These are phyloP conservation scores for Apophysomyces variabilis DNA, from an alignment of 371 early-diverging fungal genomes.

Conservation along the genomic window DNA sequence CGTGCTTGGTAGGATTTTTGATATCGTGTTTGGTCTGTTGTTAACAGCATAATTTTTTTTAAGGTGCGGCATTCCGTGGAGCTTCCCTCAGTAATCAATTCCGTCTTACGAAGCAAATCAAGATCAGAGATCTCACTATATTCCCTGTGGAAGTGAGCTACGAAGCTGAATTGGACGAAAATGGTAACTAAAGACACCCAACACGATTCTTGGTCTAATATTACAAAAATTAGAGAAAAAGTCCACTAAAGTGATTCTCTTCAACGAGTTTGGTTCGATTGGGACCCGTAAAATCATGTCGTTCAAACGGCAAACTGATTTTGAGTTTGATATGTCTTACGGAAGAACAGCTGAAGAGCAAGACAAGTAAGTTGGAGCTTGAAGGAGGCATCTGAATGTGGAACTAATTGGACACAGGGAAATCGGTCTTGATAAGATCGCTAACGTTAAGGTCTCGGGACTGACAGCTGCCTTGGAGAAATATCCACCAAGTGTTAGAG, in stretches of 20 bases:
- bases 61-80: slow-evolving; percentile 88
- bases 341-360: slow-evolving; percentile 44
- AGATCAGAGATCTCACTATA: slow-evolving; percentile 80
- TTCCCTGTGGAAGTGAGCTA: slow-evolving; percentile 81
- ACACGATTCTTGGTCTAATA: slow-evolving; percentile 2
- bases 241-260: slow-evolving; percentile 60
- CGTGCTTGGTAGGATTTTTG: slow-evolving; percentile 69
- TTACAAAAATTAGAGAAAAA: slow-evolving; percentile 15
- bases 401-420: slow-evolving; percentile 13
- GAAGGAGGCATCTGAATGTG: neutral
- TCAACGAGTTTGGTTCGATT: slow-evolving; percentile 65
- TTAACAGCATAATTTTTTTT: neutral
- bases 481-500: slow-evolving; percentile 56
- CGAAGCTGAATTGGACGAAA: slow-evolving; percentile 56
- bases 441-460: slow-evolving; percentile 71
- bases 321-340: slow-evolving; percentile 76
- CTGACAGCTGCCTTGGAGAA: slow-evolving; percentile 71
- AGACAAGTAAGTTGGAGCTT: slow-evolving; percentile 34
- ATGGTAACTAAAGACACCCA: slow-evolving; percentile 26
- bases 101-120: slow-evolving; percentile 80
- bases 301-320: slow-evolving; percentile 81
- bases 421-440: slow-evolving; percentile 55
- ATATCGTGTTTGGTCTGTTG: neutral
- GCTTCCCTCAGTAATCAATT: slow-evolving; percentile 89
- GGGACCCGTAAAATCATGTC: slow-evolving; percentile 85